Percentiles rank a stretch among this genome's conserved stretches.
Conservation (phyloP, 2,329 filamentous ascomycete genomes). For the Aspergillus pseudoviridinutans region DNA sequence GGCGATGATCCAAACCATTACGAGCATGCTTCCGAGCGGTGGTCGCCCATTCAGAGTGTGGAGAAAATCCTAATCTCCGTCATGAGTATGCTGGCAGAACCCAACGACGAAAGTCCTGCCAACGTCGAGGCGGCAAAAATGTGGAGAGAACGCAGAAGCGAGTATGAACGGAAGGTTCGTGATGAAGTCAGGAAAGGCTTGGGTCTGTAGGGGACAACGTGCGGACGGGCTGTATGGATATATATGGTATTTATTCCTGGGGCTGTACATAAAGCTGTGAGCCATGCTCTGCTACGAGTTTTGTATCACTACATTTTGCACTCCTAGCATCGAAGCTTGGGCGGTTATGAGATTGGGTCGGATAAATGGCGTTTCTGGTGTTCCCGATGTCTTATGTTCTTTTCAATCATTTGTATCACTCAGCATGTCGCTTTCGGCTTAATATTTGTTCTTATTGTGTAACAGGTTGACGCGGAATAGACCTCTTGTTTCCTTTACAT, state of each 20-base stretch:
- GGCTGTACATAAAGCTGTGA: background rate
- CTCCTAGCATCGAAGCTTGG: background rate
- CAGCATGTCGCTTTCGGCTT: slow-evolving; percentile 7
- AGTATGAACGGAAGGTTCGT: slow-evolving; percentile 84
- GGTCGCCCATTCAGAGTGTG: slow-evolving; percentile 94
- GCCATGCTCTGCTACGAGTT: background rate
- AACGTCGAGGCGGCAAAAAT: slow-evolving; percentile 96
- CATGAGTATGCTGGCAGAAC: slow-evolving; percentile 97
- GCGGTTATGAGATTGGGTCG: background rate
- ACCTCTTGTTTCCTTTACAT: background rate
- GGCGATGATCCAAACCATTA: slow-evolving; percentile 98
- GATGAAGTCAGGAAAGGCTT: slow-evolving; percentile 76
- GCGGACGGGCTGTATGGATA: background rate
- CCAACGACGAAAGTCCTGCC: slow-evolving; percentile 93
- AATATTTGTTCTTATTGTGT: slow-evolving; percentile 9
- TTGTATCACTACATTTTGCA: background rate
- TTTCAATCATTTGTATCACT: background rate
- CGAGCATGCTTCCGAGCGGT: slow-evolving; percentile 90
- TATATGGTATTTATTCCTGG: background rate
- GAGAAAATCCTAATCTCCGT: slow-evolving; percentile 97
- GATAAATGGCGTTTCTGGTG: slow-evolving; percentile 18
- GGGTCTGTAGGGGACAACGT: slow-evolving; percentile 56
- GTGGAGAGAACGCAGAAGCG: slow-evolving; percentile 79
- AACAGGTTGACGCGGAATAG: slow-evolving; percentile 1
- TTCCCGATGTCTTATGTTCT: slow-evolving; percentile 5